These are phyloP conservation scores for Monosporozyma yasuniensis DNA, from an alignment of 805 yeast genomes.

Conservation along the genomic window DNA sequence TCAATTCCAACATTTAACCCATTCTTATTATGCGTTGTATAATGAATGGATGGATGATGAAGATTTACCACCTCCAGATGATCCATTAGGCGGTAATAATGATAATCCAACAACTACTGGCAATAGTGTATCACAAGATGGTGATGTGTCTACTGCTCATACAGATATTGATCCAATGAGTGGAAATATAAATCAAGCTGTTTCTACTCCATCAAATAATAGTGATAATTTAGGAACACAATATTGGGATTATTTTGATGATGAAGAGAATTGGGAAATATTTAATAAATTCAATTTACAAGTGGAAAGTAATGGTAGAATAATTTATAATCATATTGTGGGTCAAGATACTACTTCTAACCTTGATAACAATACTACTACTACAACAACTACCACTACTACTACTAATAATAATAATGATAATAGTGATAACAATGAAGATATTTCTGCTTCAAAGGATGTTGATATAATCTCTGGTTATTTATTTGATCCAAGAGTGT, in stretches of 20 bases:
- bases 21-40: constrained; percentile 21
- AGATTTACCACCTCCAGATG: constrained; percentile 23
- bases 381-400: too few relatives aligned
- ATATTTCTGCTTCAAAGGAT: neutral
- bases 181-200: neutral
- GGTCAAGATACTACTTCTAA: too few relatives aligned
- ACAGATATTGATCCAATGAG: neutral
- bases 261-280: constrained; percentile 26
- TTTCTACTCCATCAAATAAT: neutral
- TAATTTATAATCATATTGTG: neutral
- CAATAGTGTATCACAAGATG: neutral
- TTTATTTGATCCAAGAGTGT: constrained; percentile 11
- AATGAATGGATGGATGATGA: constrained; percentile 25
- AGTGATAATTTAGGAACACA: constrained; percentile 4
- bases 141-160: neutral
- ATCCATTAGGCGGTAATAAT: neutral
- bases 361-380: too few relatives aligned
- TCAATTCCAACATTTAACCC: constrained; percentile 18
- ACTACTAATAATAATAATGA: too few relatives aligned
- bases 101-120: neutral
- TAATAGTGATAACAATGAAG: neutral
- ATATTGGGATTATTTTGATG: constrained; percentile 28
- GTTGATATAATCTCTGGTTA: constrained; percentile 8
- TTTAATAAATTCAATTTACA: constrained; percentile 16
- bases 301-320: constrained; percentile 20